Conservation (phyloP, 441 rosid genomes). For the Rhodomyrtus psidioides region DNA sequence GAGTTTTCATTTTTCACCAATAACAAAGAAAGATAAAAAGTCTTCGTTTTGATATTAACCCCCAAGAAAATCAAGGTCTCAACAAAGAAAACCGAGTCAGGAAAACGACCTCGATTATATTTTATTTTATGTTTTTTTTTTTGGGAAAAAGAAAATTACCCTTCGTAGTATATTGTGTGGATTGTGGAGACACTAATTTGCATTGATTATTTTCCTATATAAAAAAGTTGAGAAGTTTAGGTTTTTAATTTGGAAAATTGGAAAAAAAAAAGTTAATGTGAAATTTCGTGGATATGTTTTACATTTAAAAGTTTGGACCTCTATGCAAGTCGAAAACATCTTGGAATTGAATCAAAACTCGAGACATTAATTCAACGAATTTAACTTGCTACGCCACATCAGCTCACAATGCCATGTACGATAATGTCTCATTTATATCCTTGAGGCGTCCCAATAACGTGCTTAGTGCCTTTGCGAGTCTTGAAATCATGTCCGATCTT, state of each 20-base stretch:
- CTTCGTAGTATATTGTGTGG: background rate
- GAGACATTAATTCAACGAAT: background rate
- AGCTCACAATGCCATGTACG: background rate
- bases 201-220: background rate
- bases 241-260: no score
- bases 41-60: no score
- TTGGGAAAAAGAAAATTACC: background rate
- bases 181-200: background rate
- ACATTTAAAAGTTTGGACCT: background rate
- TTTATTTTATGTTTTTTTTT: background rate
- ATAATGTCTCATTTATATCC: background rate
- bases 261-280: background rate
- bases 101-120: background rate
- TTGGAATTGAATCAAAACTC: background rate
- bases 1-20: background rate
- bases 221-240: background rate
- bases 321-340: background rate
- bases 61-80: background rate
- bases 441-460: background rate
- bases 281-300: background rate
- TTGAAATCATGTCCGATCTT: background rate
- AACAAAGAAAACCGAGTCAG: background rate
- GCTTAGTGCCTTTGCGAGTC: background rate
- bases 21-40: no score
- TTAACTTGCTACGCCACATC: background rate